Percentiles rank a stretch among this genome's conserved stretches.
phyloP scores from a whole-genome alignment of 2,329 filamentous ascomycete genomes.

The Fusarium multiceps region DNA sequence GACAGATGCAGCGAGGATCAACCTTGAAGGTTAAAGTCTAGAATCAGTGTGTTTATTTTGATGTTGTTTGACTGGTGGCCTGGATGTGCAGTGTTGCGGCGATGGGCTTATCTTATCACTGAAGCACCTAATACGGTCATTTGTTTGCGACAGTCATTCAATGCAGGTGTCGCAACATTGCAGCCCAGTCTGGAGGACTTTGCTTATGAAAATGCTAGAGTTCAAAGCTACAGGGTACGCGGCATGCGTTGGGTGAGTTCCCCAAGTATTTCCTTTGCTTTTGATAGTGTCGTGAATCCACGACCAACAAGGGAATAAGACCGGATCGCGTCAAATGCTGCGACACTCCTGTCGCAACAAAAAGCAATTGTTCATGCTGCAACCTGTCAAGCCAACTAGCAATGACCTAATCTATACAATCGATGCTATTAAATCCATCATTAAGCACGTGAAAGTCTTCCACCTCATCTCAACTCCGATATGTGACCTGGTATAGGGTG shows the following conservation, averaged over 20 bases:
- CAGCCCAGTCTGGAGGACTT: background rate
- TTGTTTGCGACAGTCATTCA: background rate
- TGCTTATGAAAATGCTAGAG: too few species aligned
- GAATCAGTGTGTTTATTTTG: background rate
- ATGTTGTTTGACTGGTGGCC: background rate
- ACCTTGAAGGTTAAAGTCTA: background rate
- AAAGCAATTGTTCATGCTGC: background rate
- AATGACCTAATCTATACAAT: background rate
- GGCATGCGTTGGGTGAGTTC: background rate
- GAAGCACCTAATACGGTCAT: fast-evolving
- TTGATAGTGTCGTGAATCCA: background rate
- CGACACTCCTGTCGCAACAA: background rate
- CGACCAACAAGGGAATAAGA: background rate
- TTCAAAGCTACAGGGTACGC: background rate
- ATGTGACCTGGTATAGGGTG: background rate
- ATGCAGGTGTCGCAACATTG: background rate
- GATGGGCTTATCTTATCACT: background rate
- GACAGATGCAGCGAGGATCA: background rate
- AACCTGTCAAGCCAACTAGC: background rate
- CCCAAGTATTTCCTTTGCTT: background rate
- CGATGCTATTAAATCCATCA: background rate
- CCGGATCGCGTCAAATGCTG: background rate
- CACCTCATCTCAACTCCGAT: background rate
- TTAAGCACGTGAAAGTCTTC: background rate
- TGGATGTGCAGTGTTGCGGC: background rate